phyloP scores from a whole-genome alignment of 129 eudicot species.

The Pseudognaphalium luteoalbum region DNA sequence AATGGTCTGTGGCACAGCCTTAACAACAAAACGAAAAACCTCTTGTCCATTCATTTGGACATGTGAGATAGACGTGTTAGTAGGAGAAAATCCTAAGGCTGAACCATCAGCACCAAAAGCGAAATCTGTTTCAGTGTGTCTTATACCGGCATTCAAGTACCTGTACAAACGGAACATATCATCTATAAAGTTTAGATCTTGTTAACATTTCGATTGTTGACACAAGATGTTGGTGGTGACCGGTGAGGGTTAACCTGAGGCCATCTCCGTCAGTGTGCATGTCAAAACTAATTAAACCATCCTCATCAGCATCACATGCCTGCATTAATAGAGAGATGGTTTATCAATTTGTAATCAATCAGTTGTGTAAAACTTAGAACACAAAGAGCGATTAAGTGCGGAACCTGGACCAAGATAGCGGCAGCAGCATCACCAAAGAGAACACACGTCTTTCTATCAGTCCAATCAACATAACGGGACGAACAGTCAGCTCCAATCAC shows the following conservation, averaged over 20 bases:
- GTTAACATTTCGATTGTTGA: background rate
- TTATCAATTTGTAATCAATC: background rate
- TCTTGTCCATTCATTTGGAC: slow-evolving; percentile 86
- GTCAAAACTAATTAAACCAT: slow-evolving; percentile 79
- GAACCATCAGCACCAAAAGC: slow-evolving; percentile 44
- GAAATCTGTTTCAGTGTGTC: slow-evolving; percentile 32
- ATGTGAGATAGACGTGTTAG: slow-evolving; percentile 47
- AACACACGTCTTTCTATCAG: slow-evolving; percentile 73
- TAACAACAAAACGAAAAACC: slow-evolving; percentile 74
- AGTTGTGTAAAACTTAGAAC: background rate
- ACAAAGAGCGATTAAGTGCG: background rate
- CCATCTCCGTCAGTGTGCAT: slow-evolving; percentile 82
- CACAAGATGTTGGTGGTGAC: background rate
- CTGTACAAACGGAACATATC: slow-evolving; percentile 26
- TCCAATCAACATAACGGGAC: slow-evolving; percentile 83
- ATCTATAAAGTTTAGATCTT: background rate
- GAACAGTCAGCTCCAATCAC: slow-evolving; percentile 84
- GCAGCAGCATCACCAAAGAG: slow-evolving; percentile 98
- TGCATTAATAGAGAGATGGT: slow-evolving; percentile 17
- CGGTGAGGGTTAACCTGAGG: slow-evolving; percentile 40
- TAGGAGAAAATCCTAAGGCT: slow-evolving; percentile 49
- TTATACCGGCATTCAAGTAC: slow-evolving; percentile 56
- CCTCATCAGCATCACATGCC: slow-evolving; percentile 72
- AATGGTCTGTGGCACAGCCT: slow-evolving; percentile 74
- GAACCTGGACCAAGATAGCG: slow-evolving; percentile 78